phyloP scores from a whole-genome alignment of 2,329 filamentous ascomycete genomes.

The Chaetomiaceae sp. region DNA sequence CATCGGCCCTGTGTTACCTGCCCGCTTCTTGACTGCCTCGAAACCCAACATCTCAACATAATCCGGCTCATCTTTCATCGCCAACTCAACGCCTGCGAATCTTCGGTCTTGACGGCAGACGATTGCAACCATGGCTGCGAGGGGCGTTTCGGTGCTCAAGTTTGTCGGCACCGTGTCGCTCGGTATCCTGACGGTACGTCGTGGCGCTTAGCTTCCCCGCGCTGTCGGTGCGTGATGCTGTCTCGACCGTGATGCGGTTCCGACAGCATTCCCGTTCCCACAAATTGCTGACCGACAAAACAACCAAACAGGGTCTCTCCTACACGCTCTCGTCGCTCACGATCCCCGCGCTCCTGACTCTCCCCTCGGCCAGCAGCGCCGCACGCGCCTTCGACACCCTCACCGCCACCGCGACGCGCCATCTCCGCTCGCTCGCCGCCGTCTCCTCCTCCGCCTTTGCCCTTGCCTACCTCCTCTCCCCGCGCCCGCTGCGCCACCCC shows the following conservation, averaged over 20 bases:
- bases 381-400: conserved; percentile 67
- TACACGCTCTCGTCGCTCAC: conserved; percentile 76
- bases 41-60: neutral
- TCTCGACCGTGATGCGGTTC: neutral
- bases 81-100: conserved; percentile 20
- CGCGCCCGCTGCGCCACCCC: conserved; percentile 71
- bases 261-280: neutral
- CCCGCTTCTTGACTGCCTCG: neutral
- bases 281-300: conserved; percentile 3
- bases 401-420: conserved; percentile 56
- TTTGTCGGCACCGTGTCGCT: conserved; percentile 90
- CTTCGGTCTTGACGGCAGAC: conserved; percentile 16
- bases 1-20: neutral
- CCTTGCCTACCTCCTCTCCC: conserved; percentile 73
- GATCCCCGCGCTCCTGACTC: conserved; percentile 73
- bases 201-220: neutral
- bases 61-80: conserved; percentile 7
- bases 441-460: conserved; percentile 68
- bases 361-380: conserved; percentile 70
- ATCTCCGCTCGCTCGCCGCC: conserved; percentile 62
- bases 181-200: conserved; percentile 77
- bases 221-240: conserved; percentile 5
- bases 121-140: conserved; percentile 55
- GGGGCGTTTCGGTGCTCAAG: conserved; percentile 74
- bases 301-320: conserved; percentile 72